Percentiles rank a stretch among this genome's conserved stretches.
These are phyloP conservation scores for Kuraishia ogatae DNA, from an alignment of 805 yeast genomes.

Conservation along the genomic window DNA sequence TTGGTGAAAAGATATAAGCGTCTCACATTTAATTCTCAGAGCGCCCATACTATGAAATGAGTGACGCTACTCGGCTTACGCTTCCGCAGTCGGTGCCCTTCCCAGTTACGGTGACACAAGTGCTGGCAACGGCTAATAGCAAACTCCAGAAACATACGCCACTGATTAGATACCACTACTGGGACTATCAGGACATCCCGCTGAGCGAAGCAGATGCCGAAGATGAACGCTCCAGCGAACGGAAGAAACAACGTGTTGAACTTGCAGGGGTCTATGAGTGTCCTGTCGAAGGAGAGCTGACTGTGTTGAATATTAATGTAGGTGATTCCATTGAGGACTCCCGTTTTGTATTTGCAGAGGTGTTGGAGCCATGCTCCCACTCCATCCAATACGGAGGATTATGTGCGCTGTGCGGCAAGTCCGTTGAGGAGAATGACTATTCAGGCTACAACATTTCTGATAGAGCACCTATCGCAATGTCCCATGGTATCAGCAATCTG, in stretches of 20 bases:
- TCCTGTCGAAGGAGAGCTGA: slow-evolving; percentile 69
- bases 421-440: slow-evolving; percentile 69
- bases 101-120: slow-evolving; percentile 55
- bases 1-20: background rate
- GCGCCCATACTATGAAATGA: slow-evolving; percentile 8
- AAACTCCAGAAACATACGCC: slow-evolving; percentile 41
- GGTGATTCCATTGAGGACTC: slow-evolving; percentile 54
- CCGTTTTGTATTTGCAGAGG: slow-evolving; percentile 36
- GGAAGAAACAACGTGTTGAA: slow-evolving; percentile 44
- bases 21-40: background rate
- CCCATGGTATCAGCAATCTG: slow-evolving; percentile 80
- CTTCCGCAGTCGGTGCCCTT: slow-evolving; percentile 58
- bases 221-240: slow-evolving; percentile 28
- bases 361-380: slow-evolving; percentile 83
- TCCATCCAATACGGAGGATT: slow-evolving; percentile 91
- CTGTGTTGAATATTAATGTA: slow-evolving; percentile 35
- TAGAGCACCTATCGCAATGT: slow-evolving; percentile 79
- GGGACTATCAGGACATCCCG: slow-evolving; percentile 55
- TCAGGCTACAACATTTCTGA: slow-evolving; percentile 59
- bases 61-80: slow-evolving; percentile 34
- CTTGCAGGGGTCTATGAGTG: slow-evolving; percentile 71
- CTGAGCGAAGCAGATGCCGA: slow-evolving; percentile 28
- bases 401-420: slow-evolving; percentile 87
- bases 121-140: slow-evolving; percentile 36
- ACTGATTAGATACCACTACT: slow-evolving; percentile 53